A percentile compares a stretch with the other conserved stretches of the same genome.
Conservation (phyloP, 768 basidiomycete species). For the Suillus plorans region DNA sequence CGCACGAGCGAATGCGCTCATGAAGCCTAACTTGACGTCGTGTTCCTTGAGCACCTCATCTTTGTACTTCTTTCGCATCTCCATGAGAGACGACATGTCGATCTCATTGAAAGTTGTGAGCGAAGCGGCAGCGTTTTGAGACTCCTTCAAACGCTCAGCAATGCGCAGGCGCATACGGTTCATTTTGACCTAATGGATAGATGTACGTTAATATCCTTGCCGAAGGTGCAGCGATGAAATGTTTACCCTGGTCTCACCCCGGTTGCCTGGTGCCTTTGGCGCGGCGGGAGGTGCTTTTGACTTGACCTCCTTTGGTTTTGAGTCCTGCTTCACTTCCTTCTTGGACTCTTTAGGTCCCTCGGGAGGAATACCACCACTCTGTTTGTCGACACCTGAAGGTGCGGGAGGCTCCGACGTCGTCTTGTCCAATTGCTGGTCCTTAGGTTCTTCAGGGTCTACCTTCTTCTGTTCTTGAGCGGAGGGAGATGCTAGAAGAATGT, state of each 20-base stretch:
- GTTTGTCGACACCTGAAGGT: constrained; percentile 35
- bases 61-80: constrained; percentile 93
- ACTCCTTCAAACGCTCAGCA: constrained; percentile 95
- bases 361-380: constrained; percentile 21
- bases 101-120: constrained; percentile 99
- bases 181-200: constrained; percentile 81
- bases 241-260: constrained; percentile 84
- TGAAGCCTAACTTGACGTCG: constrained; percentile 96
- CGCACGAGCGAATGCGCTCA: constrained; percentile 95
- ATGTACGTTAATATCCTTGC: not conserved
- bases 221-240: not conserved
- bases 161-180: constrained; percentile 97
- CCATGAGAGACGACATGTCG: constrained; percentile 96
- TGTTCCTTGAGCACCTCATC: constrained; percentile 86
- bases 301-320: constrained; percentile 35
- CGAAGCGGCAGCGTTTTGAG: constrained; percentile 95
- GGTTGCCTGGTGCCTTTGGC: constrained; percentile 46
- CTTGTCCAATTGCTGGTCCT: constrained; percentile 50
- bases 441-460: constrained; percentile 44
- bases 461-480: constrained; percentile 31
- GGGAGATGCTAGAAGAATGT: constrained; percentile 28
- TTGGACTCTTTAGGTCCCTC: constrained; percentile 34
- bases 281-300: constrained; percentile 23
- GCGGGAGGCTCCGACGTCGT: constrained; percentile 42
- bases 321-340: constrained; percentile 35